Evolutionary conservation across 2,329 filamentous ascomycete genomes (phyloP).

Genomic region (Lachnellula hyalina): DNA sequence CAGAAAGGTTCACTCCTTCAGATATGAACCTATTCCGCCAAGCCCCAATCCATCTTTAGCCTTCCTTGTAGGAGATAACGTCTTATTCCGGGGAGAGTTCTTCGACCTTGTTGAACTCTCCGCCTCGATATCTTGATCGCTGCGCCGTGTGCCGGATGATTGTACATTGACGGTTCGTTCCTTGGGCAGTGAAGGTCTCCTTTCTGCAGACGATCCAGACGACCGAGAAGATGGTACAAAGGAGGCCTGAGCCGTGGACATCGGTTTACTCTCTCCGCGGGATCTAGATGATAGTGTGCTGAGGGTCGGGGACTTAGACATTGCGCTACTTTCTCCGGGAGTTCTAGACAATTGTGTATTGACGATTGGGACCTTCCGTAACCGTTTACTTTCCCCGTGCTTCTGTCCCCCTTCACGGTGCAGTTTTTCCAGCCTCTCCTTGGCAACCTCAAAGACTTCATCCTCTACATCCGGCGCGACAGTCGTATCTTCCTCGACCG

Average conservation of each 20-base stretch:
- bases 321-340: no score
- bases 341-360: no score
- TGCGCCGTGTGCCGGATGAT: not conserved
- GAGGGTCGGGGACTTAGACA: no score
- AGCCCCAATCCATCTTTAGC: not conserved
- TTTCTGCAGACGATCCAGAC: no score
- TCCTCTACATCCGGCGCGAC: not conserved
- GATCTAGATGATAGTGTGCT: no score
- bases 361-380: not conserved
- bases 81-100: not conserved
- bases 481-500: not conserved
- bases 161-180: not conserved
- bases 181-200: no score
- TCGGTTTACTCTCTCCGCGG: no score
- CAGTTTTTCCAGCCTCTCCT: not conserved
- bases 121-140: not conserved
- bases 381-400: not conserved
- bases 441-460: not conserved
- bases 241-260: no score
- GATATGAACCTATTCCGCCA: not conserved
- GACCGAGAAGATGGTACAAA: no score
- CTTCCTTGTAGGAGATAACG: not conserved
- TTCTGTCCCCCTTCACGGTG: not conserved
- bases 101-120: not conserved
- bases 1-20: not conserved